phyloP scores from a whole-genome alignment of 2,329 filamentous ascomycete species.

The Fusarium duplospermum region DNA sequence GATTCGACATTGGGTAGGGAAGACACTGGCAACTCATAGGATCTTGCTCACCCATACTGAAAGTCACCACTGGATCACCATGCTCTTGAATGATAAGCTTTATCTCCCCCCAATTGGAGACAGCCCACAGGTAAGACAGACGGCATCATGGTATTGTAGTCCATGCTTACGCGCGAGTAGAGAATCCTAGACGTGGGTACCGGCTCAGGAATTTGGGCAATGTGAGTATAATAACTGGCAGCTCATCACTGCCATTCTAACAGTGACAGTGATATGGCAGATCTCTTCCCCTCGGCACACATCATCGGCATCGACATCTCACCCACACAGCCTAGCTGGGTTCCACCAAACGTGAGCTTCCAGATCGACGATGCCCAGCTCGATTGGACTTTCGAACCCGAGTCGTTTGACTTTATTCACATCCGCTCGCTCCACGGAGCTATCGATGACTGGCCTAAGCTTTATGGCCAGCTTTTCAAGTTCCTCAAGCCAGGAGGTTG shows the following conservation, averaged over 20 bases:
- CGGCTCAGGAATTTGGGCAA: constrained; percentile 1
- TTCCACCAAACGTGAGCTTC: neutral
- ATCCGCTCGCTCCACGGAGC: neutral
- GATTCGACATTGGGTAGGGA: neutral
- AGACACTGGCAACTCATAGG: neutral
- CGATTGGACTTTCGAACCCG: neutral
- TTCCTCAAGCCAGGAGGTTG: neutral
- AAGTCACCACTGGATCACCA: constrained; percentile 14
- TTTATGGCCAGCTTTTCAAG: neutral
- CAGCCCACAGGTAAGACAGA: neutral
- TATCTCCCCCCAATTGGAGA: constrained; percentile 8
- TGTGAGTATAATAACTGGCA: neutral
- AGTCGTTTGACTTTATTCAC: neutral
- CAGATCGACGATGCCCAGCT: neutral
- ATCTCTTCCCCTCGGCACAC: neutral
- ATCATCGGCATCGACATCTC: neutral
- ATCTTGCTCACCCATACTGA: neutral
- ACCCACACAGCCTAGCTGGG: neutral
- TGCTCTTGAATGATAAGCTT: constrained; percentile 13
- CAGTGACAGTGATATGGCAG: neutral
- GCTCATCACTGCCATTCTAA: neutral
- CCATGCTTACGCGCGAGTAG: neutral
- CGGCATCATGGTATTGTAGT: neutral
- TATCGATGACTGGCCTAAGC: neutral
- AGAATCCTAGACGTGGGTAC: neutral